These are phyloP conservation scores for Xylariaceae sp. DNA, from an alignment of 2,329 filamentous ascomycete species.

Conservation along the genomic window DNA sequence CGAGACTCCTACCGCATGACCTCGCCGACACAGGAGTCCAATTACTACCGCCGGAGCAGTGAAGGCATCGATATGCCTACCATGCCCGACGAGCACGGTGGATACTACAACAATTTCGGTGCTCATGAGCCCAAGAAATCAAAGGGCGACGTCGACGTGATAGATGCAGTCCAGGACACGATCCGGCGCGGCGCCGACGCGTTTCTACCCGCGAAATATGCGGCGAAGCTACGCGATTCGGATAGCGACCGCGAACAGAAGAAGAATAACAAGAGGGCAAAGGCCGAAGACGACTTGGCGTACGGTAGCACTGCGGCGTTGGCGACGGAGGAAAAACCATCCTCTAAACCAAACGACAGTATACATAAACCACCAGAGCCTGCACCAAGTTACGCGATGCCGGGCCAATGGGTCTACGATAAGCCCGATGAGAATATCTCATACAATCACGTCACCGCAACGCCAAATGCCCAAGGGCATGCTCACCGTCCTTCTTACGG, in stretches of 20 bases:
- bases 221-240: constrained; percentile 26
- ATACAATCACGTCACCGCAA: constrained; percentile 29
- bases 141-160: constrained; percentile 26
- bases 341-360: constrained; percentile 4
- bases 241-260: constrained; percentile 34
- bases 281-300: constrained; percentile 47
- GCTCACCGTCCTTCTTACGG: constrained; percentile 32
- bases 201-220: constrained; percentile 32
- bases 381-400: constrained; percentile 32
- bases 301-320: constrained; percentile 41
- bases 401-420: constrained; percentile 40
- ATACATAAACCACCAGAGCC: constrained; percentile 26
- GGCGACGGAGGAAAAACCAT: constrained; percentile 5
- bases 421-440: constrained; percentile 33
- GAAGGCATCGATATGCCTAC: constrained; percentile 20
- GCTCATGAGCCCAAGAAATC: constrained; percentile 19
- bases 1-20: constrained; percentile 35
- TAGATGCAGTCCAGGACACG: constrained; percentile 24
- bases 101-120: constrained; percentile 10
- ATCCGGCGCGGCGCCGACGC: constrained; percentile 31
- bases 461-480: constrained; percentile 20
- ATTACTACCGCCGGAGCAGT: constrained; percentile 24
- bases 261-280: constrained; percentile 34
- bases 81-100: constrained; percentile 11
- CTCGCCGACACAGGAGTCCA: constrained; percentile 29